Base-by-base conservation (phyloP, 1,139 yeast genomes). In the Saccharomyces hybrid region DNA sequence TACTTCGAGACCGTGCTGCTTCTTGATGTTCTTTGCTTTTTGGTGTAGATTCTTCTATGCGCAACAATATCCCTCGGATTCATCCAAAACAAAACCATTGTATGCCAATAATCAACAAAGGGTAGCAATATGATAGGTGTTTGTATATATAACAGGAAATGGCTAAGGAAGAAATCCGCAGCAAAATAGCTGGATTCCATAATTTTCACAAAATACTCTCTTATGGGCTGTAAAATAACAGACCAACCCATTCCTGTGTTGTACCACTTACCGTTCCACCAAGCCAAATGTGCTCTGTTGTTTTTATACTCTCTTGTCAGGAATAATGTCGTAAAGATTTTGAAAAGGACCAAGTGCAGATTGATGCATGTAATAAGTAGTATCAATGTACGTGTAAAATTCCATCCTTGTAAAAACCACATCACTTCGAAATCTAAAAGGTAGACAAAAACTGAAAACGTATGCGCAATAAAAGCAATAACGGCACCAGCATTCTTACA, bases 201-300 rank as follows among this genome's bases (percentile, higher is more conserved):
- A 1, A 78, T 71, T 63, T 89, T 89, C 42, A 89, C 85, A 5
- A 81, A 55, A 50, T 76, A 77, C 65, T 89, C 96, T 56, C 96
- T 72, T 4, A 80, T 51, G 0, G 93, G 90, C 62, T 87, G 95
- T 0, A 84, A 74, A 1, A 87, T 53, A 0, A 78, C 71, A 46
- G 76, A 68, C 79, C 81, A 77, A 0, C 90, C 88, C 44, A 84
- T 70, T 1, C 80, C 81, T n/a, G 80, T 76, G 13, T 71, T 72
- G 46, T 77, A 65, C 96, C 96, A 88, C 51, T 75, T 77, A 0
- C 96, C 96, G 0, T 88, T 80, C 96, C 96, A 89, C 96, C 96
- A 89, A 0, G 91, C 84, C 28, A 77, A 65, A 63, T 85, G 86
- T 1, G 85, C 67, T 44, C 72, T 71, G 56, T 80, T 83, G 56